These are phyloP conservation scores for Xylaria sp. DNA, from an alignment of 2,329 filamentous ascomycete genomes.

Conservation along the genomic window DNA sequence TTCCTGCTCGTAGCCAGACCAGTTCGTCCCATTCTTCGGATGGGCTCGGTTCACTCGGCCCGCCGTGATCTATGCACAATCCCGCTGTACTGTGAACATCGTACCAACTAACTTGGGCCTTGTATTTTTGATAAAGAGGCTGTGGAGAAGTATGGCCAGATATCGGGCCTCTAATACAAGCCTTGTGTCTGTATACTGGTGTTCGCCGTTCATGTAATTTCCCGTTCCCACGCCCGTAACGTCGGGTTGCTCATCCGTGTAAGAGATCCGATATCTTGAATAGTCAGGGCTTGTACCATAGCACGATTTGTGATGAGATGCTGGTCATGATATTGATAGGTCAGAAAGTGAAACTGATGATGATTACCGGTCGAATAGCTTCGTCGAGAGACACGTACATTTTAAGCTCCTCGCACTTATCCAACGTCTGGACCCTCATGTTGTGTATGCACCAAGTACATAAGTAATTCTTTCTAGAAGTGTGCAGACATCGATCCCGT, in stretches of 20 bases:
- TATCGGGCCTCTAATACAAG: neutral
- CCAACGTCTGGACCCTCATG: neutral
- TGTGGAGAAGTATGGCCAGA: neutral
- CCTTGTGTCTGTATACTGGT: slow-evolving; percentile 1
- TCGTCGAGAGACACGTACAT: neutral
- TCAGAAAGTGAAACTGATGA: neutral
- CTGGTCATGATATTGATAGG: neutral
- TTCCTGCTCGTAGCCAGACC: neutral
- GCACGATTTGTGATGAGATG: neutral
- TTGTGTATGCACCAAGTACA: too few relatives aligned
- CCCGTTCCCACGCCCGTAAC: slow-evolving; percentile 28
- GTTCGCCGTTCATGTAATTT: slow-evolving; percentile 21
- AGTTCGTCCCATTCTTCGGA: slow-evolving; percentile 1
- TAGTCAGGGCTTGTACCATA: neutral
- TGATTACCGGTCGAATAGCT: neutral
- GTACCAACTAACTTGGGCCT: neutral
- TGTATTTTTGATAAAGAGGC: neutral
- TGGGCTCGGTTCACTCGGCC: neutral
- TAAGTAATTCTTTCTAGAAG: neutral
- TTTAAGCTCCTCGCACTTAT: neutral
- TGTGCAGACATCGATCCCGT: neutral
- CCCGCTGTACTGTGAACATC: neutral
- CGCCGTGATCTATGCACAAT: neutral
- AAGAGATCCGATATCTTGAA: neutral
- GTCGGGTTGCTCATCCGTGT: neutral